Evolutionary conservation across 1,284 basidiomycete species (phyloP), one percentile per base, ranked within the genome.

Genomic region (Chiua sp.): DNA sequence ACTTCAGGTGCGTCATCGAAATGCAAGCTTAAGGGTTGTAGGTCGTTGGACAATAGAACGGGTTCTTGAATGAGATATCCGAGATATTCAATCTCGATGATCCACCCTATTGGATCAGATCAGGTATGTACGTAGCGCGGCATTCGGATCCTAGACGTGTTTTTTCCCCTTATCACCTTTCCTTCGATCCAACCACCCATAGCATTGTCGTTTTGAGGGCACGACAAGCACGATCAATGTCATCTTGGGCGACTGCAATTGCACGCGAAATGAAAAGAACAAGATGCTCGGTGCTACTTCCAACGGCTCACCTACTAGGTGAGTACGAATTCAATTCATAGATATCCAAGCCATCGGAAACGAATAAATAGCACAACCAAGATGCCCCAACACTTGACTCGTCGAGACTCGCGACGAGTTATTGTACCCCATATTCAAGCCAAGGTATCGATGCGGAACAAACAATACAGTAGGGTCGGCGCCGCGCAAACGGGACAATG

Each of bases 381-480:
- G 15, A 44, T 18, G 56, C 32, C 33, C 35, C 15, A 7, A 64
- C 30, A 7, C 26, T 47, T 15, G 26, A 37, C 52, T 50, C 23
- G 35, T n/a, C 10, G 50, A 20, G 28, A 53, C 20, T 51, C 20
- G 8, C 12, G n/a, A 50, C n/a, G 16, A 51, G 8, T 12, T 22
- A 44, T 48, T 12, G 46, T 8, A 39, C 15, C 22, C 47, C 47
- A 42, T 4, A 4, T 28, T 73, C 60, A 76, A 51, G 62, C 60
- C 18, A 55, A 75, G 42, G 65, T 63, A 56, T 74, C 74, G 7
- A 74, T 75, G 48, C 75, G 74, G 61, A 74, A 74, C 26, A 74
- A 49, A 56, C 74, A 74, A 57, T 74, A 74, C 44, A 74, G 48
- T 54, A 74, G 59, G 35, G 71, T 73, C 22, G 72, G 74, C 7